A percentile compares a stretch with the other conserved stretches of the same genome.
Evolutionary conservation across 2,329 filamentous ascomycete species (phyloP).

Genomic region (Colletotrichum chrysophilum): DNA sequence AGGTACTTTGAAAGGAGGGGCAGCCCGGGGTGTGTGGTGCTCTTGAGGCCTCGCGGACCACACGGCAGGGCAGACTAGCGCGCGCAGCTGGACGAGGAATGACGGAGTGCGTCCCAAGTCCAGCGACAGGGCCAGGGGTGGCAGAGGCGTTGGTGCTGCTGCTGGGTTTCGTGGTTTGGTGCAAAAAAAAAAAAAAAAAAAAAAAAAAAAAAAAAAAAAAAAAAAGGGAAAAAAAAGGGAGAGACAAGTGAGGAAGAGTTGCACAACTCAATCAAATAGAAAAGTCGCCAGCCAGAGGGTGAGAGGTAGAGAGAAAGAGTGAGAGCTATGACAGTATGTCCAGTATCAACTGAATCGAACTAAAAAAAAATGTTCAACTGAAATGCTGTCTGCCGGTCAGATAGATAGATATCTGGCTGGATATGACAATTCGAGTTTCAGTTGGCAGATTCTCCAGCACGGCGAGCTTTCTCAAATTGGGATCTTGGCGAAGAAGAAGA

Average conservation of each 20-base stretch:
- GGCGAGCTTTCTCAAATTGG: neutral
- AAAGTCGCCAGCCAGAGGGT: neutral
- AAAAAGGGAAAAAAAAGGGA: no score
- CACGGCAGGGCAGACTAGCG: slow-evolving; percentile 20
- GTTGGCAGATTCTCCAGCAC: neutral
- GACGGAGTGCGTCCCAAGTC: slow-evolving; percentile 21
- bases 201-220: neutral
- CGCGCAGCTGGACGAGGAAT: slow-evolving; percentile 20
- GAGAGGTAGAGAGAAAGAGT: neutral
- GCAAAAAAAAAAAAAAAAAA: neutral
- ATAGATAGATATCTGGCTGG: neutral
- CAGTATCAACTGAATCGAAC: neutral
- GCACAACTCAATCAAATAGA: neutral
- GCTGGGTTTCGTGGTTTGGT: neutral
- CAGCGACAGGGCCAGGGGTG: neutral
- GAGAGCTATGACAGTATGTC: neutral
- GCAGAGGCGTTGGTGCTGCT: neutral
- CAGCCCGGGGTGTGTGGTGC: slow-evolving; percentile 5
- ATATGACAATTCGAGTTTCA: neutral
- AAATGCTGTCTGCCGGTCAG: neutral
- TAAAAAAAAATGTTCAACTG: neutral
- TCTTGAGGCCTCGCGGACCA: slow-evolving; percentile 20
- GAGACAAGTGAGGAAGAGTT: neutral
- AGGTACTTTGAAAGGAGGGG: slow-evolving; percentile 18
- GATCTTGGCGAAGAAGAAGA: neutral